Evolutionary conservation across 768 basidiomycete species (phyloP), one percentile per base, ranked within the genome.

Genomic region (Mycena kentingensis): DNA sequence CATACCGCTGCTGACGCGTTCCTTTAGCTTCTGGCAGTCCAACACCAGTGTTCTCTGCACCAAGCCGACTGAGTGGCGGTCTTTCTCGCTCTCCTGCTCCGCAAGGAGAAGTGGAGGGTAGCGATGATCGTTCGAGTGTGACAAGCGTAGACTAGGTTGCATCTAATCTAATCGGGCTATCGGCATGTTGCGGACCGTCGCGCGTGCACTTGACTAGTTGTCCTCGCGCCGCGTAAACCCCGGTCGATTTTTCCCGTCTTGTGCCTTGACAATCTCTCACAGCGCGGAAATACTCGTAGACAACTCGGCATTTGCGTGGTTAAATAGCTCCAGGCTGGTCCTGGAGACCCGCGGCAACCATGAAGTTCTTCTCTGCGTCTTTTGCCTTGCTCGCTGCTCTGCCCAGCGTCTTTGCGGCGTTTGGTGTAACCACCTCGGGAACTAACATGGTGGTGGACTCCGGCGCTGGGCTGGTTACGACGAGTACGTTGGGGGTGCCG

Each of bases 91-190:
- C 16, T 1, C 13, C 36, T 24, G 25, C 29, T 46, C 29, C 10
- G 7, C 29, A 39, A 26, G 52, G 71, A 46, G 72, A 75, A 31
- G 75, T 69, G 45, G 73, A 70, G 32, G 73, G 75, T 43, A 63
- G 60, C 26, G 72, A 69, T 10, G 77, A 77, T 47, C 67, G 69
- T 31, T 73, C 73, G 43, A 81, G 80, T 65, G 70, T 81, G 51
- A 81, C 80, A 13, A 80, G 79, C 58, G 76, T 82, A 36, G 75
- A 79, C 56, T 76, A 65, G 66, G 32, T 35, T 18, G 34, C 6
- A 26, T 44, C 43, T 43, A 15, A 44, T 39, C n/a, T 27, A 3
- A 16, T 16, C 35, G 15, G 25, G 15, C 16, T 28, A 27, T 34
- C 22, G 25, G 34, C 22, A 24, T 39, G 28, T 34, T 35, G 41